phyloP scores from a whole-genome alignment of 1,284 basidiomycete genomes.

The Phellinidium pouzarii region DNA sequence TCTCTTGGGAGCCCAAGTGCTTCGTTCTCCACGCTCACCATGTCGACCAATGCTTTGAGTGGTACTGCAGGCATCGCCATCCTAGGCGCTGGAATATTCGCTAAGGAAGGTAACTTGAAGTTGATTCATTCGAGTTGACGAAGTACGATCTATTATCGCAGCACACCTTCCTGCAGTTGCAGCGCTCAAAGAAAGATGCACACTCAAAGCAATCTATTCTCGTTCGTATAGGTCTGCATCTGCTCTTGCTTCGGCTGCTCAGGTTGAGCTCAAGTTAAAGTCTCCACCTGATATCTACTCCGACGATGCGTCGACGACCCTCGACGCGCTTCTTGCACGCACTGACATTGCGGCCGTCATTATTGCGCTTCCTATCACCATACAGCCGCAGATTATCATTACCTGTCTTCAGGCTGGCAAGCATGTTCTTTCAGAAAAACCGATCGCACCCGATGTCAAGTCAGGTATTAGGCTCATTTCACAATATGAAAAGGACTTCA shows the following conservation, averaged over 20 bases:
- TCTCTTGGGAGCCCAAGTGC: not conserved
- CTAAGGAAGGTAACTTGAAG: conserved; percentile 50
- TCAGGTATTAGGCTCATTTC: conserved; percentile 58
- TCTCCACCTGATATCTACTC: conserved; percentile 47
- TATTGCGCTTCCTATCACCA: conserved; percentile 70
- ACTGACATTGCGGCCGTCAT: conserved; percentile 67
- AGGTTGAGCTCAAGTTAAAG: conserved; percentile 36
- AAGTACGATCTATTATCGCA: conserved; percentile 13
- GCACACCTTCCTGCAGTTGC: conserved; percentile 71
- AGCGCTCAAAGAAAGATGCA: conserved; percentile 37
- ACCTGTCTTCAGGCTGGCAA: conserved; percentile 66
- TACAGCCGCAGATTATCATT: conserved; percentile 63
- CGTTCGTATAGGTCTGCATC: conserved; percentile 58
- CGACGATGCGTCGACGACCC: conserved; percentile 39
- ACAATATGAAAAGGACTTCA: conserved; percentile 57
- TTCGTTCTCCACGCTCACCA: conserved; percentile 9
- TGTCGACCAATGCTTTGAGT: conserved; percentile 1
- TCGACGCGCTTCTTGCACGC: conserved; percentile 61
- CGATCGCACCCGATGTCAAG: conserved; percentile 67
- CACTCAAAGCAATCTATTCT: conserved; percentile 74
- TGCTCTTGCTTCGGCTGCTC: conserved; percentile 41
- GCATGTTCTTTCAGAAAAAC: conserved; percentile 84
- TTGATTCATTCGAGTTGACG: conserved; percentile 25
- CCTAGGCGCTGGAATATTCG: conserved; percentile 69
- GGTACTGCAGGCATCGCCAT: conserved; percentile 46